A percentile compares a stretch with the other conserved stretches of the same genome.
Conservation (phyloP, 2,329 filamentous ascomycete species). For the Penicillium sp. region DNA sequence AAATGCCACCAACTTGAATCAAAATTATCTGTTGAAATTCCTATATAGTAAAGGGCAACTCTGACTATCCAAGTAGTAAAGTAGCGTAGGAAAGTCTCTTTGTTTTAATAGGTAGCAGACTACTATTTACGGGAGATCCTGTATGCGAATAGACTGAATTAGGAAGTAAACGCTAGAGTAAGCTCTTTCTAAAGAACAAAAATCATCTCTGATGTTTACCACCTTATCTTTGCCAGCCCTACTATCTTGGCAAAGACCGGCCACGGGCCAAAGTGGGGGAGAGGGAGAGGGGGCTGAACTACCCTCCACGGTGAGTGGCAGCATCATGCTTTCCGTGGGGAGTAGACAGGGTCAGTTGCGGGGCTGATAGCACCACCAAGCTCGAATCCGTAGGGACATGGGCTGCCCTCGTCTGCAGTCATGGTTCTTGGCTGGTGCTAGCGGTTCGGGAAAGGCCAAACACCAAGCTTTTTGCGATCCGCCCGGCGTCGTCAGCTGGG, state of each 20-base stretch:
- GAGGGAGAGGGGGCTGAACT: background rate
- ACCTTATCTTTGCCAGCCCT: background rate
- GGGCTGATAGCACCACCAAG: slow-evolving; percentile 2
- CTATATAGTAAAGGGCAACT: no score
- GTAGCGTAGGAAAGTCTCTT: no score
- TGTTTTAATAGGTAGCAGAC: no score
- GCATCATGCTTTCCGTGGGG: slow-evolving; percentile 3
- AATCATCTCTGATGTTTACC: no score
- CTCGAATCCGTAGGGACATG: background rate
- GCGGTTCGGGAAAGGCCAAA: slow-evolving; percentile 4
- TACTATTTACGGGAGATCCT: no score
- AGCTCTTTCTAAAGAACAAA: no score
- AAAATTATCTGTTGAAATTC: no score
- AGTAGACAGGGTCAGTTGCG: slow-evolving; percentile 3
- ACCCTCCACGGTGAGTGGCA: background rate
- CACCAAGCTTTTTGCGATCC: slow-evolving; percentile 14
- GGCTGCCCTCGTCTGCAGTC: background rate
- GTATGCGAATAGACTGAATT: no score
- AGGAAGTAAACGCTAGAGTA: no score
- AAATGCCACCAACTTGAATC: no score
- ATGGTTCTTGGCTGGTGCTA: slow-evolving; percentile 2
- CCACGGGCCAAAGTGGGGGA: background rate
- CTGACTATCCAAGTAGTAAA: no score
- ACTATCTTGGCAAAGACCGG: background rate
- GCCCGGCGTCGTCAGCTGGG: slow-evolving; percentile 4